phyloP scores from a whole-genome alignment of 176 grass and related monocot species.

The Rhynchospora tenuis region DNA sequence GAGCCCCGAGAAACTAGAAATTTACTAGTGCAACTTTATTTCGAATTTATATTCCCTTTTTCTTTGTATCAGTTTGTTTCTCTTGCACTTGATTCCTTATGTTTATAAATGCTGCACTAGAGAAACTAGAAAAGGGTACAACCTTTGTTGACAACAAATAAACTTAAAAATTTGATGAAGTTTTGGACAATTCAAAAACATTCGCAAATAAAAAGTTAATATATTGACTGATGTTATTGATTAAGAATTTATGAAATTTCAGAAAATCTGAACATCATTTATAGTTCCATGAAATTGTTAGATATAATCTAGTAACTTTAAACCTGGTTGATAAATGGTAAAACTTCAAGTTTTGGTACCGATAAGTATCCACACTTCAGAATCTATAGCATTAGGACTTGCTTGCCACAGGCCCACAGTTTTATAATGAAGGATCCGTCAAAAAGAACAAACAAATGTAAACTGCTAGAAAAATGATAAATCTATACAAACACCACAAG shows the following conservation, averaged over 20 bases:
- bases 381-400: not conserved
- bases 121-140: too few species aligned
- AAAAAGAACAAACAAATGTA: not conserved
- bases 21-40: not conserved
- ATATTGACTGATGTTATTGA: not conserved
- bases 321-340: not conserved
- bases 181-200: too few species aligned
- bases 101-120: not conserved
- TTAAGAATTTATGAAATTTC: not conserved
- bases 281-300: not conserved
- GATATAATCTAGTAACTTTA: not conserved
- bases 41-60: not conserved
- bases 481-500: constrained; percentile 1
- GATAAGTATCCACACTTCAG: not conserved
- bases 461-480: not conserved
- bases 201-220: not conserved
- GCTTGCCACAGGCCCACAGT: too few species aligned
- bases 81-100: not conserved
- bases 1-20: too few species aligned
- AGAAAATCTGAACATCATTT: not conserved
- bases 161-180: not conserved
- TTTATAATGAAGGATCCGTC: not conserved
- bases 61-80: not conserved
- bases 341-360: not conserved
- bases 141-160: not conserved